Evolutionary conservation across 1,284 basidiomycete species (phyloP).

Genomic region (Leccinum pallidistipes): DNA sequence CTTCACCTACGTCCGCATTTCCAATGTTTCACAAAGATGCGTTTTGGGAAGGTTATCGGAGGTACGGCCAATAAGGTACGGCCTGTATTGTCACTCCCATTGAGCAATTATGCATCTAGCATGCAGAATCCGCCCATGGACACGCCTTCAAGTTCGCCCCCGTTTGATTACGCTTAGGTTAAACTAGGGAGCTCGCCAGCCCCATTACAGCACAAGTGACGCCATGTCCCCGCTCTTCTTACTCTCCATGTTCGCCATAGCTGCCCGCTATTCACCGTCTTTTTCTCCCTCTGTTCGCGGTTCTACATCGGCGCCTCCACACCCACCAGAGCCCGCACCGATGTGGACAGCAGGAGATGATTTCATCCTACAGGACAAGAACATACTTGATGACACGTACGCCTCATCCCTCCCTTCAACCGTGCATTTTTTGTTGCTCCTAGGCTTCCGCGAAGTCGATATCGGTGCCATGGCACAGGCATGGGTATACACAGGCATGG

Average conservation of each 20-base stretch:
- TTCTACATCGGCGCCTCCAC: slow-evolving; percentile 39
- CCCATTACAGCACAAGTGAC: slow-evolving; percentile 41
- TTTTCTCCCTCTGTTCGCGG: slow-evolving; percentile 40
- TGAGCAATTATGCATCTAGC: slow-evolving; percentile 9
- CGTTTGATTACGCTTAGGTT: slow-evolving; percentile 29
- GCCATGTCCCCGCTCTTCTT: slow-evolving; percentile 67
- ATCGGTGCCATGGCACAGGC: slow-evolving; percentile 87
- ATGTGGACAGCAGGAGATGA: slow-evolving; percentile 84
- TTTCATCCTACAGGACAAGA: slow-evolving; percentile 70
- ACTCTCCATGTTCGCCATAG: slow-evolving; percentile 75
- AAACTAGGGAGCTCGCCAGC: slow-evolving; percentile 34
- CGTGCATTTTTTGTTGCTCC: slow-evolving; percentile 74
- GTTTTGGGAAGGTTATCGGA: slow-evolving; percentile 63
- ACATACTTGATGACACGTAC: slow-evolving; percentile 65
- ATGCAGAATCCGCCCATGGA: slow-evolving; percentile 28
- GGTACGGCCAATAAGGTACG: slow-evolving; percentile 32
- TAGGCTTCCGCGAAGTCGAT: slow-evolving; percentile 82
- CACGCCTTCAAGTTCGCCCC: slow-evolving; percentile 28
- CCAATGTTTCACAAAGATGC: slow-evolving; percentile 71
- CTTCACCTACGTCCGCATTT: slow-evolving; percentile 70
- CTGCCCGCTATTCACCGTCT: slow-evolving; percentile 63
- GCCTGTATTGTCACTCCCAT: background rate
- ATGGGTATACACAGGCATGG: slow-evolving; percentile 82
- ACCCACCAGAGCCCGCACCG: slow-evolving; percentile 46
- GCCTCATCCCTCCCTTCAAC: slow-evolving; percentile 65